These are phyloP conservation scores for Mortierella sp. DNA, from an alignment of 371 early-diverging fungal species.

Conservation along the genomic window DNA sequence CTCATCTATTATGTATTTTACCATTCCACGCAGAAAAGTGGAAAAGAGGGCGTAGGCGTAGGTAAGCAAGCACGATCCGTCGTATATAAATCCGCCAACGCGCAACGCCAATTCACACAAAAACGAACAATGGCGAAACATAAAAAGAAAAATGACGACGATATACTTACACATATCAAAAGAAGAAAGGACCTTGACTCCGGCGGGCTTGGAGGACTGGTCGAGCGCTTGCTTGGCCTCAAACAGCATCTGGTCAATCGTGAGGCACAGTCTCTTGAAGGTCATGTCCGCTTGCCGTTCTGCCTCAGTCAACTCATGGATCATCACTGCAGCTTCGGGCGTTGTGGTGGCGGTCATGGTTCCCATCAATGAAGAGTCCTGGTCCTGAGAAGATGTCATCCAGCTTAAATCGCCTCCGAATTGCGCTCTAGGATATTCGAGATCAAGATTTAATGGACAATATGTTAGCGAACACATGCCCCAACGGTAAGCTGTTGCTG, in stretches of 20 bases:
- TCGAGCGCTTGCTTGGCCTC: constrained; percentile 51
- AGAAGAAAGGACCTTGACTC: constrained; percentile 54
- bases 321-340: constrained; percentile 31
- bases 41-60: neutral
- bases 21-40: neutral
- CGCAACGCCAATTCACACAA: neutral
- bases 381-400: constrained; percentile 12
- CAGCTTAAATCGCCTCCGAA: constrained; percentile 34
- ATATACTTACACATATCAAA: constrained; percentile 50
- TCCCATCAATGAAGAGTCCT: neutral
- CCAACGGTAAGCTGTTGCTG: neutral
- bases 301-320: constrained; percentile 48
- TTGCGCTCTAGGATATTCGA: constrained; percentile 21
- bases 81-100: neutral
- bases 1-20: constrained; percentile 22
- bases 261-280: constrained; percentile 37
- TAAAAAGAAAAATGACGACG: no score
- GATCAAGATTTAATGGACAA: neutral
- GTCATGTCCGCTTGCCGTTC: constrained; percentile 47
- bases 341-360: neutral
- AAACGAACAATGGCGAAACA: neutral
- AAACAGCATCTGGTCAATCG: constrained; percentile 52
- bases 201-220: constrained; percentile 41
- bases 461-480: neutral
- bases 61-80: neutral